Percentiles rank a stretch among this genome's conserved stretches.
Conservation (phyloP, 805 yeast species). For the Komagataella kurtzmanii region DNA sequence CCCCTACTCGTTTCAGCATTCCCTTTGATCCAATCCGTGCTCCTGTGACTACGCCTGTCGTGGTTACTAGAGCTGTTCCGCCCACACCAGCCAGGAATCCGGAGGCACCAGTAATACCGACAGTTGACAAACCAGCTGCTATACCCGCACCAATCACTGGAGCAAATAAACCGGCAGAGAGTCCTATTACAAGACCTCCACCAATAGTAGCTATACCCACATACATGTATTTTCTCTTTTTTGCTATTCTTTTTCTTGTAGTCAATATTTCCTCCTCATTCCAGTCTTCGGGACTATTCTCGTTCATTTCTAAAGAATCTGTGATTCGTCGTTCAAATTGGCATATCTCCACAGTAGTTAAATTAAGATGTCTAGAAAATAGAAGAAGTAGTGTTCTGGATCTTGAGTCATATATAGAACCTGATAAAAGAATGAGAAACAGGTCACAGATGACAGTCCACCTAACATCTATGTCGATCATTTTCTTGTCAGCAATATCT, state of each 20-base stretch:
- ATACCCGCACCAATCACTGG: conserved; percentile 98
- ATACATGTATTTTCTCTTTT: conserved; percentile 60
- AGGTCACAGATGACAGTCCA: conserved; percentile 94
- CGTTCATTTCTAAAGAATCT: conserved; percentile 82
- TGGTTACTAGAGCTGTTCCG: conserved; percentile 88
- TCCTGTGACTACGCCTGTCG: conserved; percentile 85
- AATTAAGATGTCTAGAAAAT: conserved; percentile 51
- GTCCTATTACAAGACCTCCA: conserved; percentile 87
- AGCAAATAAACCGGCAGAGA: conserved; percentile 90
- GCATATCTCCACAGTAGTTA: conserved; percentile 53
- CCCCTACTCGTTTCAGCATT: conserved; percentile 78
- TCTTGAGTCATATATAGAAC: conserved; percentile 80
- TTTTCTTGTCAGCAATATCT: conserved; percentile 18
- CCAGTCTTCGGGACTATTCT: conserved; percentile 65
- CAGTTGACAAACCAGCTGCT: conserved; percentile 92
- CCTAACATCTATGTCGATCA: conserved; percentile 57
- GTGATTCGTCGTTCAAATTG: conserved; percentile 89
- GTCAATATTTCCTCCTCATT: conserved; percentile 59
- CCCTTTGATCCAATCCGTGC: conserved; percentile 80
- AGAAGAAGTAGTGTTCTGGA: conserved; percentile 66
- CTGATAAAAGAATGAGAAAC: conserved; percentile 66
- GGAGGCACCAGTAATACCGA: conserved; percentile 89
- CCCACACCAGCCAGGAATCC: conserved; percentile 94
- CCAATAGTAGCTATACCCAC: conserved; percentile 94
- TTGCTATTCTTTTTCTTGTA: conserved; percentile 52